These are phyloP conservation scores for Monosporozyma servazzii DNA, from an alignment of 805 yeast species.

Conservation along the genomic window DNA sequence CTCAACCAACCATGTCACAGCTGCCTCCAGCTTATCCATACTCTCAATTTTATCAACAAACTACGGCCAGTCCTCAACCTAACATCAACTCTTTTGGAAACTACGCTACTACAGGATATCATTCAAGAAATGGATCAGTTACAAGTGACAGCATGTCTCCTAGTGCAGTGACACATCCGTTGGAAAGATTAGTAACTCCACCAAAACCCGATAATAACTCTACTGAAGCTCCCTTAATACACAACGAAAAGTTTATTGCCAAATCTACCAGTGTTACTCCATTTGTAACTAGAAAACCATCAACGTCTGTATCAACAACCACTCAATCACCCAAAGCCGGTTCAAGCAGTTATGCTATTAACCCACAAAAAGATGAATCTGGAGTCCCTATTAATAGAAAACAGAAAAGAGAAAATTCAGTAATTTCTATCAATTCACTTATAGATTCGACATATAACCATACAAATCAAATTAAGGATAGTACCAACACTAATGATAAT, in stretches of 20 bases:
- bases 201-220: neutral
- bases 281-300: neutral
- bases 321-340: neutral
- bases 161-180: conserved; percentile 11
- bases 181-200: conserved; percentile 1
- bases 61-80: conserved; percentile 2
- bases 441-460: conserved; percentile 1
- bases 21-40: conserved; percentile 15
- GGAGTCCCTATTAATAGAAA: neutral
- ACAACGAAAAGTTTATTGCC: neutral
- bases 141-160: conserved; percentile 28
- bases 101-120: conserved; percentile 19
- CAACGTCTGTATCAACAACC: neutral
- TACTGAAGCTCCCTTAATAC: neutral
- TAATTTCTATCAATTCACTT: conserved; percentile 5
- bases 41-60: conserved; percentile 22
- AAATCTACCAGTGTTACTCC: neutral
- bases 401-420: conserved; percentile 7
- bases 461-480: neutral
- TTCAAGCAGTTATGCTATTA: neutral
- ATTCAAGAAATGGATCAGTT: conserved; percentile 25
- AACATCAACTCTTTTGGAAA: conserved; percentile 18
- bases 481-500: neutral
- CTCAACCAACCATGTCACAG: conserved; percentile 9
- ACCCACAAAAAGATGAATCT: neutral